Conservation (phyloP, 2,329 filamentous ascomycete species). For the Ascocoryne sarcoides region DNA sequence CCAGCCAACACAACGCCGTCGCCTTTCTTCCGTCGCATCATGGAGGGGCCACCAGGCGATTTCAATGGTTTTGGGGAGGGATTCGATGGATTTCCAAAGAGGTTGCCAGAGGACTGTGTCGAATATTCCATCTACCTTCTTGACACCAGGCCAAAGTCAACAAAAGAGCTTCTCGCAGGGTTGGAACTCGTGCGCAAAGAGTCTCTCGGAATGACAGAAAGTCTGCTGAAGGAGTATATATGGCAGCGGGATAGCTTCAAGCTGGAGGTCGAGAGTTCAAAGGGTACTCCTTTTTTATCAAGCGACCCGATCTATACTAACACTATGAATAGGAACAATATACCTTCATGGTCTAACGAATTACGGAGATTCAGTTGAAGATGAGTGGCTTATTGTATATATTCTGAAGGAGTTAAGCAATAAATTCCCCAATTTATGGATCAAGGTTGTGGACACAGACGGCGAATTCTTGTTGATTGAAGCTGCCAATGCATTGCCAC, state of each 20-base stretch:
- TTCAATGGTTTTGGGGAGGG: constrained; percentile 55
- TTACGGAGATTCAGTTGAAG: constrained; percentile 90
- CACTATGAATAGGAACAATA: constrained; percentile 43
- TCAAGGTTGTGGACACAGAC: constrained; percentile 76
- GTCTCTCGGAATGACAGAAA: constrained; percentile 51
- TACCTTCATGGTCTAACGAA: constrained; percentile 71
- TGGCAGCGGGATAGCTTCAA: constrained; percentile 85
- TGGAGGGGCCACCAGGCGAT: background rate
- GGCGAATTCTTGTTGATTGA: constrained; percentile 95
- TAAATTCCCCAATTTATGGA: constrained; percentile 66
- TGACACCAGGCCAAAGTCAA: constrained; percentile 44
- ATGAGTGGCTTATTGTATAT: constrained; percentile 96
- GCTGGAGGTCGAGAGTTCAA: constrained; percentile 44
- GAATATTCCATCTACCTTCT: constrained; percentile 76
- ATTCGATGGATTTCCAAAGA: constrained; percentile 48
- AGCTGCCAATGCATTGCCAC: constrained; percentile 77
- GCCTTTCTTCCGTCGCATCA: too few relatives aligned
- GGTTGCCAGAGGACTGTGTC: constrained; percentile 72
- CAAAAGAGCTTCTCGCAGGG: constrained; percentile 47
- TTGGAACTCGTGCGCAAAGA: constrained; percentile 67
- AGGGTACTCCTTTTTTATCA: background rate
- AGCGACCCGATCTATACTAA: constrained; percentile 7
- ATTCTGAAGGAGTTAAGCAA: constrained; percentile 74
- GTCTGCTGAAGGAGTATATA: constrained; percentile 74
- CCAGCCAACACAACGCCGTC: too few relatives aligned